Evolutionary conservation across 805 yeast genomes (phyloP).

Genomic region (Pichia pseudocactophila): DNA sequence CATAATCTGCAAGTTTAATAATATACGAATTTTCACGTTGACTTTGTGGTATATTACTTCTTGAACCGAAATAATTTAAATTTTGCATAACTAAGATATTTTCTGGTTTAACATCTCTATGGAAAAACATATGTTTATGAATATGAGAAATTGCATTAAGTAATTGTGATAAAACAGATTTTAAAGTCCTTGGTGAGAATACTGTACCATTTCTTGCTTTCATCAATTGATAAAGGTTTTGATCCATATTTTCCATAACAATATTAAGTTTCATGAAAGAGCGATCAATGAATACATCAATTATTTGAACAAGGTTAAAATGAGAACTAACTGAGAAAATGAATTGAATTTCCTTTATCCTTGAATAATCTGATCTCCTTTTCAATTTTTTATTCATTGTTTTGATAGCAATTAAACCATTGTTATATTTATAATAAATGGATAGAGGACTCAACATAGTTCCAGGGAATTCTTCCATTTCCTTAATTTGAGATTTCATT

Average conservation of each 20-base stretch:
- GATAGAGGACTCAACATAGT: conserved; percentile 44
- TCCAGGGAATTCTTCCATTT: conserved; percentile 23
- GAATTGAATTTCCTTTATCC: conserved; percentile 60
- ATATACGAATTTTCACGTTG: conserved; percentile 40
- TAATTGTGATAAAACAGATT: conserved; percentile 62
- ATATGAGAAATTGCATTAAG: conserved; percentile 76
- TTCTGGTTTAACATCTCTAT: conserved; percentile 92
- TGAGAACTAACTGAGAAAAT: conserved; percentile 63
- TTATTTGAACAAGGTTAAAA: conserved; percentile 60
- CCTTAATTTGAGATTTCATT: conserved; percentile 11
- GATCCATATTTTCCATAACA: conserved; percentile 84
- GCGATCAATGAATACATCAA: conserved; percentile 72
- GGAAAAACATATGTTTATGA: conserved; percentile 60
- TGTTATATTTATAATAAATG: conserved; percentile 10
- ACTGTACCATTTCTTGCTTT: conserved; percentile 43
- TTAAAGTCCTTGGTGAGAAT: conserved; percentile 51
- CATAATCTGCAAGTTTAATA: conserved; percentile 73
- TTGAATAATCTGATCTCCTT: conserved; percentile 45
- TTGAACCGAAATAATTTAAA: conserved; percentile 41
- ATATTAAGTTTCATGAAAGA: conserved; percentile 55
- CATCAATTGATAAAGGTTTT: conserved; percentile 71
- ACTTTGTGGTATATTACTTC: conserved; percentile 32
- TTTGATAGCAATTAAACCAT: conserved; percentile 64
- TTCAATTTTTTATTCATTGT: conserved; percentile 54
- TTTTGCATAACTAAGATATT: conserved; percentile 68